Conservation (phyloP, 2,329 filamentous ascomycete genomes). For the Chaetomium olivaceum region DNA sequence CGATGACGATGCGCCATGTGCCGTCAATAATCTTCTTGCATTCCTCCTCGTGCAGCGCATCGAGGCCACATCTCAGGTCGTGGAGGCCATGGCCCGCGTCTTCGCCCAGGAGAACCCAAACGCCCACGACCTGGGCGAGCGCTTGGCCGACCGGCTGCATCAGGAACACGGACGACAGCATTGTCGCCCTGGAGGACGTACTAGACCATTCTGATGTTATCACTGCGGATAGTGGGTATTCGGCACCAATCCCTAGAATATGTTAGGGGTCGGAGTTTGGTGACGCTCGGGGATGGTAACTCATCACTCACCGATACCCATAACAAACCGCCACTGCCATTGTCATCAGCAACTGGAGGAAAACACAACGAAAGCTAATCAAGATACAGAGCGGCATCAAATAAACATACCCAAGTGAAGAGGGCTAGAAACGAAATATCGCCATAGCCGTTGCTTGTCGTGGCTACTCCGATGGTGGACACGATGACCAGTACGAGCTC, state of each 20-base stretch:
- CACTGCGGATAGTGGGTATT: conserved; percentile 67
- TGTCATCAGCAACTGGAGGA: neutral
- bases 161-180: conserved; percentile 68
- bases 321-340: conserved; percentile 52
- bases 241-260: conserved; percentile 60
- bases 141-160: conserved; percentile 70
- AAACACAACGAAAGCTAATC: neutral
- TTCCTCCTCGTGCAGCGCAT: conserved; percentile 46
- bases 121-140: conserved; percentile 61
- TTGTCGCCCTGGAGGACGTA: conserved; percentile 64
- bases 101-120: conserved; percentile 53
- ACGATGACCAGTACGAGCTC: conserved; percentile 58
- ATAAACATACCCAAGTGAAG: conserved; percentile 47
- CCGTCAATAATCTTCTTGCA: conserved; percentile 55
- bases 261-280: conserved; percentile 9
- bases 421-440: conserved; percentile 53
- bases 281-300: neutral
- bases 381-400: neutral
- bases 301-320: conserved; percentile 50
- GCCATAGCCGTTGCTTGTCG: conserved; percentile 51
- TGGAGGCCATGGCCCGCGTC: conserved; percentile 45
- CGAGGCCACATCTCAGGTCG: conserved; percentile 51
- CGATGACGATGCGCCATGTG: conserved; percentile 68
- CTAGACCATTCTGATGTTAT: conserved; percentile 67
- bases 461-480: conserved; percentile 58